Evolutionary conservation across 495 filamentous ascomycete species (phyloP).

Genomic region (Sordaria brevicollis): DNA sequence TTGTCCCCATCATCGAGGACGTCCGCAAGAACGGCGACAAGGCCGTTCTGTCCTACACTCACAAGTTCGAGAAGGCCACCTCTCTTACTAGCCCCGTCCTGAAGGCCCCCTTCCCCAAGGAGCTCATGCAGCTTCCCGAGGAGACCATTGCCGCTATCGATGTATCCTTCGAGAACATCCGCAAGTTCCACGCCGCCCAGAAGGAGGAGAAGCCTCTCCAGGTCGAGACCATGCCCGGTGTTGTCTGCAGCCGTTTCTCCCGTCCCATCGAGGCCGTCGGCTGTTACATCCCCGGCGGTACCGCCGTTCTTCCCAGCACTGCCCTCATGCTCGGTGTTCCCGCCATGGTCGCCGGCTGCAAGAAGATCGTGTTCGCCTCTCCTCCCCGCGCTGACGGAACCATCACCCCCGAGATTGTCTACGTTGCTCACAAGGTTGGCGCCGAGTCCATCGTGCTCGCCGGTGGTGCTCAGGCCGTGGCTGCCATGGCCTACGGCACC

Average conservation of each 20-base stretch:
- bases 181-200: conserved; percentile 86
- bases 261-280: conserved; percentile 89
- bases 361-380: conserved; percentile 85
- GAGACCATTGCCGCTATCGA: conserved; percentile 90
- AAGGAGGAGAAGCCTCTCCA: conserved; percentile 64
- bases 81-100: conserved; percentile 82
- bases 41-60: conserved; percentile 80
- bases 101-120: conserved; percentile 71
- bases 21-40: conserved; percentile 73
- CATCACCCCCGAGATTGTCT: conserved; percentile 93
- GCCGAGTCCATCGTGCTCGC: conserved; percentile 92
- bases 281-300: conserved; percentile 90
- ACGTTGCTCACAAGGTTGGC: conserved; percentile 93
- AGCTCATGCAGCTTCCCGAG: conserved; percentile 70
- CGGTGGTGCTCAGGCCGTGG: conserved; percentile 92
- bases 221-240: conserved; percentile 96
- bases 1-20: conserved; percentile 81
- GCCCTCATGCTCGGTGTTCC: conserved; percentile 97
- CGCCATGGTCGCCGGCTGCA: conserved; percentile 95
- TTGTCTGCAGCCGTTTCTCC: conserved; percentile 87
- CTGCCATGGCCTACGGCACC: conserved; percentile 78
- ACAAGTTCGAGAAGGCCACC: conserved; percentile 93
- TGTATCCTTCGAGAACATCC: conserved; percentile 84
- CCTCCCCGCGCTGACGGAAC: conserved; percentile 83
- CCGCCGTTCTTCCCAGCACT: conserved; percentile 88